These are phyloP conservation scores for Neopestalotiopsis sp. DNA, from an alignment of 2,329 filamentous ascomycete genomes.

Conservation along the genomic window DNA sequence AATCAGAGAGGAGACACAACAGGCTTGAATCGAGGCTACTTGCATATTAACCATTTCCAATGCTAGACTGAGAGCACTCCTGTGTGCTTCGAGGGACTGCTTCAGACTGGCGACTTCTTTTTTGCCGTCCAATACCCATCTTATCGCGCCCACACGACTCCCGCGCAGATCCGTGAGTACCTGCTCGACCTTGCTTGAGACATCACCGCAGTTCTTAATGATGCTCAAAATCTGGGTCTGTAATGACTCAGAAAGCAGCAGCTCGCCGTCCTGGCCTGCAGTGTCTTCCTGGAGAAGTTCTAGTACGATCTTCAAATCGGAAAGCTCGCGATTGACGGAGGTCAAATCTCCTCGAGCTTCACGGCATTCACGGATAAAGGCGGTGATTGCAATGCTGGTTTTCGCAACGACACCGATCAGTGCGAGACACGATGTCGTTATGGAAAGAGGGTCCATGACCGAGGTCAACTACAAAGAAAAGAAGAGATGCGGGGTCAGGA, in stretches of 20 bases:
- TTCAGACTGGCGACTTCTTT: background rate
- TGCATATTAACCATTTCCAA: constrained; percentile 4
- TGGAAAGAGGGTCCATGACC: background rate
- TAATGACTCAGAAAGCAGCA: background rate
- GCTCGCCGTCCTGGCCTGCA: background rate
- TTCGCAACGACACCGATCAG: background rate
- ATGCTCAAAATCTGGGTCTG: background rate
- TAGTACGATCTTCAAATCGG: background rate
- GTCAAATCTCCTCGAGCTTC: constrained; percentile 5
- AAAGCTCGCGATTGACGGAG: background rate
- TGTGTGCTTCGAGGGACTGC: constrained; percentile 5
- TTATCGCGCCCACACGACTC: background rate
- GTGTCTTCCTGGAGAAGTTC: constrained; percentile 6
- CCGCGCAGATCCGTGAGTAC: background rate
- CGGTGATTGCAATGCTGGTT: background rate
- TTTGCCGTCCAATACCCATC: constrained; percentile 7
- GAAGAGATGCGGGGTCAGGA: background rate
- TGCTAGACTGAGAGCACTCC: background rate
- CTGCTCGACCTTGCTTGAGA: background rate
- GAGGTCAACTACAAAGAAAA: background rate
- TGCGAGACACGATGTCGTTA: background rate
- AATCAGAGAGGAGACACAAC: background rate
- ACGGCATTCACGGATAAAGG: constrained; percentile 1
- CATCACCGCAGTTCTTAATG: background rate
- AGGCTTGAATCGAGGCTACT: background rate